These are phyloP conservation scores for Sporothrix brunneoviolacea DNA, from an alignment of 2,329 filamentous ascomycete genomes.

Conservation along the genomic window DNA sequence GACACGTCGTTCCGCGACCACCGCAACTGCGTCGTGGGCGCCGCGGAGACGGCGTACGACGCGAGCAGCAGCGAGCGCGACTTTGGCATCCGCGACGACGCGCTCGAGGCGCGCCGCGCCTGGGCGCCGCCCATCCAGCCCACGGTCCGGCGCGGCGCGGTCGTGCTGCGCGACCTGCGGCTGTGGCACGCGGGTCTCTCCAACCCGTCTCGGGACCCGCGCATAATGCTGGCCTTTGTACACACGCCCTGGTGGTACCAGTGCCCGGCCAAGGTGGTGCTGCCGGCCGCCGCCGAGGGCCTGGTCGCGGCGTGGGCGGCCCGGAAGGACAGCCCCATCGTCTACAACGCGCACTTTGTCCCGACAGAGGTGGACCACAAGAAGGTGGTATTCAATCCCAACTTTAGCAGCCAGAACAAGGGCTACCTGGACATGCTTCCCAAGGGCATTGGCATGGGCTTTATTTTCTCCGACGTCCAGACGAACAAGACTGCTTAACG, in stretches of 20 bases:
- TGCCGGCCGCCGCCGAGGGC: neutral
- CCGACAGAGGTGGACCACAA: neutral
- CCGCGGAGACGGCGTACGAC: constrained; percentile 23
- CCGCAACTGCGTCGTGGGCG: constrained; percentile 21
- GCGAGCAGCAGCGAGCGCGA: constrained; percentile 12
- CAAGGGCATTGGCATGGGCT: constrained; percentile 3
- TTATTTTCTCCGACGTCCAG: neutral
- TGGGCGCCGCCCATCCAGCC: constrained; percentile 30
- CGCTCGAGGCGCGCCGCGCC: constrained; percentile 24
- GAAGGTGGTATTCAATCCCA: neutral
- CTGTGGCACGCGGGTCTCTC: constrained; percentile 45
- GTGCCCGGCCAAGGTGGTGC: constrained; percentile 1
- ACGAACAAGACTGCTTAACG: too few species aligned
- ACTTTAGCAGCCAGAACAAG: neutral
- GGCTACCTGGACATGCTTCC: neutral
- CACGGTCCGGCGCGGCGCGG: constrained; percentile 34
- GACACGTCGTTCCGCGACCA: constrained; percentile 17
- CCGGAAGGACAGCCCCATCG: neutral
- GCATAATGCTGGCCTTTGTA: constrained; percentile 34
- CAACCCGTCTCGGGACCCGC: constrained; percentile 33
- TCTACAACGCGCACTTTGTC: neutral
- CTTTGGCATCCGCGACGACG: constrained; percentile 12
- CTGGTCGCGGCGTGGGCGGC: neutral
- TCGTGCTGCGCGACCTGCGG: constrained; percentile 40
- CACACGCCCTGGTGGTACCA: constrained; percentile 1